These are phyloP conservation scores for Phlebiopsis gigantea DNA, from an alignment of 768 basidiomycete genomes.

Conservation along the genomic window DNA sequence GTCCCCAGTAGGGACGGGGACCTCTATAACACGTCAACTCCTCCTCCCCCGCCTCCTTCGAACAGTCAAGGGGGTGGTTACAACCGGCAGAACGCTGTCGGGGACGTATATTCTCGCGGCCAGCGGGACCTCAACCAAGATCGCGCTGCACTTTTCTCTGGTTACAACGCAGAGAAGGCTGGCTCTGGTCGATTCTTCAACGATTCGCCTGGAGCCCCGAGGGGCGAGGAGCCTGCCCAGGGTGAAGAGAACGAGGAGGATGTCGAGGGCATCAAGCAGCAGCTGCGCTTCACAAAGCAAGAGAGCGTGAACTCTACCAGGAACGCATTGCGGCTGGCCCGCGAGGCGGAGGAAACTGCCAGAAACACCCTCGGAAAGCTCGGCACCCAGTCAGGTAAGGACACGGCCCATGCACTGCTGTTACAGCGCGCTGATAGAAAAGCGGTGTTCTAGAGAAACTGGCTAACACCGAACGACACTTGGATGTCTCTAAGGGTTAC, in stretches of 20 bases:
- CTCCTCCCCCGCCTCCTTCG: constrained; percentile 11
- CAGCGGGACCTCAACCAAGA: constrained; percentile 55
- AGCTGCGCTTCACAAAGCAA: constrained; percentile 85
- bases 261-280: constrained; percentile 91
- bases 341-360: constrained; percentile 96
- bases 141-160: constrained; percentile 70
- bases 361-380: constrained; percentile 76
- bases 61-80: constrained; percentile 36
- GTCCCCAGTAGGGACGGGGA: constrained; percentile 67
- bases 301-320: constrained; percentile 85
- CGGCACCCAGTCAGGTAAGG: constrained; percentile 88
- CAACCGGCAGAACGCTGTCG: constrained; percentile 46
- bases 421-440: not conserved
- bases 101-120: constrained; percentile 65
- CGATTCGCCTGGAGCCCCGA: constrained; percentile 36
- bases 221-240: constrained; percentile 40
- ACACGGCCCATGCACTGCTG: not conserved
- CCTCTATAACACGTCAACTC: constrained; percentile 33
- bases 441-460: constrained; percentile 78
- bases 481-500: constrained; percentile 88
- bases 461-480: constrained; percentile 91
- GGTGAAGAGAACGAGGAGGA: constrained; percentile 83
- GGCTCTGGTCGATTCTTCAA: constrained; percentile 61
- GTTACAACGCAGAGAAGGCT: constrained; percentile 56
- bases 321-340: constrained; percentile 88